These are phyloP conservation scores for Pleurotus sapidus DNA, from an alignment of 768 basidiomycete species.

Conservation along the genomic window DNA sequence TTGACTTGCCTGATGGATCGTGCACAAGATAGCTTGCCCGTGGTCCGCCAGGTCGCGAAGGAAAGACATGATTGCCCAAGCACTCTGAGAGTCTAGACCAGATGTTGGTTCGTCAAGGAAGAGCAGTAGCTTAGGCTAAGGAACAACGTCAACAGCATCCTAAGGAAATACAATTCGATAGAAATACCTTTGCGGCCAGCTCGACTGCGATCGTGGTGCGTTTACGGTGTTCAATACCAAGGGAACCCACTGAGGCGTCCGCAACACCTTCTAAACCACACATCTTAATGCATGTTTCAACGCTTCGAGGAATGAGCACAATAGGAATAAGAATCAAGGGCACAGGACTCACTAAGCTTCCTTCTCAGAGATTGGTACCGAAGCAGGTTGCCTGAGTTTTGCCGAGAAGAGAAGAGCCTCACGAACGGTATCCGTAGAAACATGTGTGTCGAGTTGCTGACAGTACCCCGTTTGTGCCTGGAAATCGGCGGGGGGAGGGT, in stretches of 20 bases:
- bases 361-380: conserved; percentile 67
- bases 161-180: neutral
- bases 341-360: conserved; percentile 69
- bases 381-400: conserved; percentile 68
- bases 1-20: conserved; percentile 44
- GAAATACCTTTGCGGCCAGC: conserved; percentile 61
- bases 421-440: conserved; percentile 71
- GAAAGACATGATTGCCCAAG: conserved; percentile 80
- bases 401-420: conserved; percentile 83
- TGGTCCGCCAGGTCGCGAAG: conserved; percentile 71
- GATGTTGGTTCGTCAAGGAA: conserved; percentile 92
- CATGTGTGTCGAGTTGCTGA: conserved; percentile 84
- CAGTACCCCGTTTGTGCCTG: conserved; percentile 78
- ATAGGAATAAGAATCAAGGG: neutral
- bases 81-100: conserved; percentile 83
- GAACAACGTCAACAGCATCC: neutral
- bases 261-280: conserved; percentile 61
- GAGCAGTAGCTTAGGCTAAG: conserved; percentile 69
- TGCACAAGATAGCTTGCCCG: conserved; percentile 92
- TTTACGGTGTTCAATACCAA: conserved; percentile 47
- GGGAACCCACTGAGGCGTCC: conserved; percentile 62
- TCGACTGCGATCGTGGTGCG: conserved; percentile 61
- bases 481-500: conserved; percentile 51
- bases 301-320: conserved; percentile 23
- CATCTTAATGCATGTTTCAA: conserved; percentile 52